Percentiles rank a stretch among this genome's conserved stretches.
phyloP scores from a whole-genome alignment of 2,329 filamentous ascomycete species.

The Parascedosporium putredinis region DNA sequence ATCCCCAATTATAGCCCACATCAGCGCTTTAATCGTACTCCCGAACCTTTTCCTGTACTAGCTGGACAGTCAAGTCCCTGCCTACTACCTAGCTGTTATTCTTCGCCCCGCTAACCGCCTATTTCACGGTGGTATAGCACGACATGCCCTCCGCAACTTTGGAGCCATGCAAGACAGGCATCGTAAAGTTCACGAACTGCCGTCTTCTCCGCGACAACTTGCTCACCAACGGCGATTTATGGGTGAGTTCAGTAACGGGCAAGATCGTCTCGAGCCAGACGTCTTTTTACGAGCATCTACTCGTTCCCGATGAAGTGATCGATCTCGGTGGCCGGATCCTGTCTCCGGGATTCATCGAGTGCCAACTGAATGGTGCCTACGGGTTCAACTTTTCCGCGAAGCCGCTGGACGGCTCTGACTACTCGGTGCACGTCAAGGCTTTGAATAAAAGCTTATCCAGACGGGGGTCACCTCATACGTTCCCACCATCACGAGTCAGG shows the following conservation, averaged over 20 bases:
- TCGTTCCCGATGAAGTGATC: conserved; percentile 62
- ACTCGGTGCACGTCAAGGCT: conserved; percentile 60
- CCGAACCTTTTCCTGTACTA: too few relatives aligned
- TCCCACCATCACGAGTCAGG: conserved; percentile 75
- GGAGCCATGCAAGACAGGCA: conserved; percentile 33
- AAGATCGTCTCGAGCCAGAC: conserved; percentile 67
- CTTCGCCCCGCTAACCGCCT: too few relatives aligned
- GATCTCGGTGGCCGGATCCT: conserved; percentile 77
- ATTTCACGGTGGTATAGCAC: too few relatives aligned
- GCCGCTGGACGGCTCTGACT: conserved; percentile 56
- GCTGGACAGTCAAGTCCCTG: too few relatives aligned
- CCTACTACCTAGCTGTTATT: too few relatives aligned
- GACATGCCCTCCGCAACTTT: conserved; percentile 39
- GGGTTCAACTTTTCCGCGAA: conserved; percentile 85
- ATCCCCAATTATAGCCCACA: too few relatives aligned
- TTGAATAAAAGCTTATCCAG: conserved; percentile 61
- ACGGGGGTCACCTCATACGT: conserved; percentile 84
- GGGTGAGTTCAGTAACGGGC: conserved; percentile 72
- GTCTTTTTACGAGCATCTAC: conserved; percentile 56
- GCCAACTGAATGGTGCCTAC: conserved; percentile 84
- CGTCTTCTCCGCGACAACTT: conserved; percentile 58
- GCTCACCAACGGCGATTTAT: conserved; percentile 71
- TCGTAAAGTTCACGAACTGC: conserved; percentile 88
- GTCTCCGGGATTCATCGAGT: conserved; percentile 78
- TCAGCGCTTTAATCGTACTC: too few relatives aligned